phyloP scores from a whole-genome alignment of 768 basidiomycete species.

The Hortiboletus campestris region DNA sequence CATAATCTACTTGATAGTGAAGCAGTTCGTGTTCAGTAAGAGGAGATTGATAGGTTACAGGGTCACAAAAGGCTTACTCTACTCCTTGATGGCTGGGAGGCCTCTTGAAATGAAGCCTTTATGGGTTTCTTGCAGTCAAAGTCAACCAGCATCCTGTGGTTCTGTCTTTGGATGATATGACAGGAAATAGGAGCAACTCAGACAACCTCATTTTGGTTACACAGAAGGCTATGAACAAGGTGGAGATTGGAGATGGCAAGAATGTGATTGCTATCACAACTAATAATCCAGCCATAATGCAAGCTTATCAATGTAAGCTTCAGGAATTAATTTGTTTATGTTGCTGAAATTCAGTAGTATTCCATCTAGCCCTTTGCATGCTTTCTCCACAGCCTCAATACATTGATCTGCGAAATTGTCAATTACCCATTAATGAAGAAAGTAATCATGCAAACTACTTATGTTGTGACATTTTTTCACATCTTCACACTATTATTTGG shows the following conservation, averaged over 20 bases:
- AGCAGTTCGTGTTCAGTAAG: conserved; percentile 17
- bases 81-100: conserved; percentile 36
- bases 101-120: conserved; percentile 24
- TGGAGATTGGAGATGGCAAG: conserved; percentile 16
- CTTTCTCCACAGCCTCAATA: conserved; percentile 4
- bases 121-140: conserved; percentile 26
- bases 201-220: no score
- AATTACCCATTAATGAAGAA: conserved; percentile 21
- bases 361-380: not conserved
- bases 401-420: not conserved
- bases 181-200: conserved; percentile 19
- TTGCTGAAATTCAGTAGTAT: not conserved
- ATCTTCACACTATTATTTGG: conserved; percentile 33
- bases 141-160: conserved; percentile 24
- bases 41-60: conserved; percentile 17
- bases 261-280: conserved; percentile 29
- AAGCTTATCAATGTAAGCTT: conserved; percentile 18
- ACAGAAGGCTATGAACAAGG: conserved; percentile 15
- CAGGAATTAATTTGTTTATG: not conserved
- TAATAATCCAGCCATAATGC: conserved; percentile 33
- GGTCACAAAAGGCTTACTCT: conserved; percentile 19
- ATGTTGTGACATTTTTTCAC: conserved; percentile 26
- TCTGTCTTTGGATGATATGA: conserved; percentile 27
- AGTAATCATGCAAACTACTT: conserved; percentile 11
- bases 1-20: conserved; percentile 25